Evolutionary conservation across 371 early-diverging fungal species (phyloP), one percentile per base, ranked within the genome.

Genomic region (Gilbertella persicaria): DNA sequence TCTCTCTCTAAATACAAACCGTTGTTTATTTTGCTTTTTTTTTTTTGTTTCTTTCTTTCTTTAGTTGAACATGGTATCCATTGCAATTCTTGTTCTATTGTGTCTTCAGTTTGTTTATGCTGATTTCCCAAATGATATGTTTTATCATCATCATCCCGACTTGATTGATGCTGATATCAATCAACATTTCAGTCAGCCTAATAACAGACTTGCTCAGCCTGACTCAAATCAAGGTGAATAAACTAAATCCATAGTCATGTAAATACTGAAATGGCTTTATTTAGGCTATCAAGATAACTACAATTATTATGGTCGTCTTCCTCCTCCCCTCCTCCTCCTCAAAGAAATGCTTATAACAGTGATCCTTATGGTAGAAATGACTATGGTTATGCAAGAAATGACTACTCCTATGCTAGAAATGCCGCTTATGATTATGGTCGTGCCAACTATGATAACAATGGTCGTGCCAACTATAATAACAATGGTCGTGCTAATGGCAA

Each of bases 91-190:
- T 45, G 24, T 39, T 29, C 23, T 45, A 8, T 36, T 28, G 1
- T 37, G n/a, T n/a, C n/a, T n/a, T n/a, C 38, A 9, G 2, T 36
- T 4, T 39, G 58, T 4, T 19, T 12, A 3, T 26, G 21, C 51
- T 6, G 39, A 29, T 5, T 47, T 47, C 36, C 52, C 58, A 8
- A 58, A 58, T 41, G 58, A 58, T 42, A 26, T 58, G 28, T 58
- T 38, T 19, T 58, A 26, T 21, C 42, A 40, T 47, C 58, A 58
- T 47, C 58, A 58, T 36, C 58, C 58, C 12, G 47, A 58, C 10
- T 33, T 33, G 33, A 33, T 33, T 13, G 13, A 33, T 33, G 33
- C 10, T 33, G 33, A 33, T 33, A 8, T 33, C 13, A 9, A 33
- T 13, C 8, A 3, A 13, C 33, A 33, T 13, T 33, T 33, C 13